Percentiles rank a stretch among this genome's conserved stretches.
Conservation (phyloP, 176 grass and related monocot species). For the Urochloa ruziziensis region DNA sequence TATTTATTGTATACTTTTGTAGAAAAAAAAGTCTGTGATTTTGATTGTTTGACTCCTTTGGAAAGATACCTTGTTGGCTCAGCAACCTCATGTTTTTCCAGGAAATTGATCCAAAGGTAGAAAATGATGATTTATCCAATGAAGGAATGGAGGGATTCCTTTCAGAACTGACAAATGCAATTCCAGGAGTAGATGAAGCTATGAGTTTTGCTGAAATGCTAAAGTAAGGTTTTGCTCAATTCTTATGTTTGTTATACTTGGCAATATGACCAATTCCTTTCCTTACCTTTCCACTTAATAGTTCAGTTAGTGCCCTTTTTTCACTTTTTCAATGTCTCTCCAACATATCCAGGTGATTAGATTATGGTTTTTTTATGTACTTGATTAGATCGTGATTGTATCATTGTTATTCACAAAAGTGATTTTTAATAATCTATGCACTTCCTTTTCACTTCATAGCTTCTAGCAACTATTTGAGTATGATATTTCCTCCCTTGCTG, state of each 20-base stretch:
- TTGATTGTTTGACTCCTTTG: background rate
- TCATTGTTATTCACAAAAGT: background rate
- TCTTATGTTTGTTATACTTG: constrained; percentile 21
- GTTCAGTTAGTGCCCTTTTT: background rate
- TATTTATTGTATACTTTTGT: background rate
- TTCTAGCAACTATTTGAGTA: background rate
- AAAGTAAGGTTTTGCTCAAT: constrained; percentile 54
- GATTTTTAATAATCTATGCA: too few species aligned
- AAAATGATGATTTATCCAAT: constrained; percentile 79
- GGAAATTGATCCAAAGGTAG: constrained; percentile 98
- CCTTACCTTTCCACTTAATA: background rate
- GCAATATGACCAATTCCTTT: background rate
- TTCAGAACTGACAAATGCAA: constrained; percentile 95
- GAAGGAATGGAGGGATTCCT: constrained; percentile 96
- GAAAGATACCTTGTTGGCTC: constrained; percentile 1
- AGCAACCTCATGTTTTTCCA: constrained; percentile 32
- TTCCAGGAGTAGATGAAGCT: constrained; percentile 99
- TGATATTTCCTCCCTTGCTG: constrained; percentile 22
- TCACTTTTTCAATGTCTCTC: background rate
- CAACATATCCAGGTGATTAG: background rate
- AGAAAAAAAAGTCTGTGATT: background rate
- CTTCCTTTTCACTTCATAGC: background rate
- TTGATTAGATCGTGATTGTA: too few species aligned
- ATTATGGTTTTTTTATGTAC: too few species aligned
- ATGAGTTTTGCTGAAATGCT: constrained; percentile 99